phyloP scores from a whole-genome alignment of 345 rosid genomes.

The Eucalyptus lansdowneana region DNA sequence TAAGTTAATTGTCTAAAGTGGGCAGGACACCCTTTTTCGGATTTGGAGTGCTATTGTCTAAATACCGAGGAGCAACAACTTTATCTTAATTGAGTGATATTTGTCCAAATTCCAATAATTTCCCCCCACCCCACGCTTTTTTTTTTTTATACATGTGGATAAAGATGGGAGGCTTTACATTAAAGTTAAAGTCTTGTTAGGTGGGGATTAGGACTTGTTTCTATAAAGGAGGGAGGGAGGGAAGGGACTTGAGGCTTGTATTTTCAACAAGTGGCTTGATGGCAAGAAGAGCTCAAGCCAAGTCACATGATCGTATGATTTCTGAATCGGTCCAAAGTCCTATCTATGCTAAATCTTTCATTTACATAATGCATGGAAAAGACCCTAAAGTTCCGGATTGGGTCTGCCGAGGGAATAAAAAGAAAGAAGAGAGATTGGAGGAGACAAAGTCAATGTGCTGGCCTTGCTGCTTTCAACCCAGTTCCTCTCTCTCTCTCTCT shows the following conservation, averaged over 20 bases:
- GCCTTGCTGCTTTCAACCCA: not conserved
- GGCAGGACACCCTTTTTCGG: not conserved
- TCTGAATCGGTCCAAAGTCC: not conserved
- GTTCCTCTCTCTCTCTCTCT: not conserved
- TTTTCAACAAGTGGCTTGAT: constrained; percentile 2
- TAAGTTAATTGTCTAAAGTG: constrained; percentile 1
- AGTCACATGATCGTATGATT: not conserved
- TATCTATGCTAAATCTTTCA: not conserved
- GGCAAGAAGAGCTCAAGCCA: not conserved
- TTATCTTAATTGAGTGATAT: not conserved
- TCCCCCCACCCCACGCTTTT: not conserved
- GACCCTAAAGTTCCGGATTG: not conserved
- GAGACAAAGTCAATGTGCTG: not conserved
- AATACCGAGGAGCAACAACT: not conserved
- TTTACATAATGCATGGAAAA: not conserved
- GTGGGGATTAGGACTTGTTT: constrained; percentile 6
- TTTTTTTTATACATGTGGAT: not conserved
- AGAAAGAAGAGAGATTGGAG: not conserved
- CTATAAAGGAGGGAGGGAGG: not conserved
- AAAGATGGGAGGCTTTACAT: not conserved
- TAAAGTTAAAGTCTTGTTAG: constrained; percentile 8
- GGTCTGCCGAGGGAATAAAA: not conserved
- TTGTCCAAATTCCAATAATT: not conserved
- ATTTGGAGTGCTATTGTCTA: not conserved
- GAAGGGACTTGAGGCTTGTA: not conserved